These are phyloP conservation scores for Haplosporangium sp. DNA, from an alignment of 371 early-diverging fungal species.

Conservation along the genomic window DNA sequence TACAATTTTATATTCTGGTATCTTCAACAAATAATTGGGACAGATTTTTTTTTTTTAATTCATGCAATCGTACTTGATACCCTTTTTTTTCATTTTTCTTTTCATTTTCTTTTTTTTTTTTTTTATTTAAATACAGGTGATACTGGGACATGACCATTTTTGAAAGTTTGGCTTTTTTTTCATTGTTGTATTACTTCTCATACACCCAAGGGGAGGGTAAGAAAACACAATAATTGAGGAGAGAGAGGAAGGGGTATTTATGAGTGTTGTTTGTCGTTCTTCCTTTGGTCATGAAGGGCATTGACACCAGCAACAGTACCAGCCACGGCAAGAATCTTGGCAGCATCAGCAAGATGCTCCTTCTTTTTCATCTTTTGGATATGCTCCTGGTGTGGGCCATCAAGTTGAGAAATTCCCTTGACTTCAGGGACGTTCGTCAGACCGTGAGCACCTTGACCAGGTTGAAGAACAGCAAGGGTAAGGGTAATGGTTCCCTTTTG, in stretches of 20 bases:
- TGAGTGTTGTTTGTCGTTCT: not conserved
- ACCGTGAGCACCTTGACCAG: constrained; percentile 10
- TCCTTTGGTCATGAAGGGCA: not conserved
- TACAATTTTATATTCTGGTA: no score
- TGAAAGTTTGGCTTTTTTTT: not conserved
- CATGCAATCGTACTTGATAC: no score
- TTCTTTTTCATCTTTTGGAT: constrained; percentile 59
- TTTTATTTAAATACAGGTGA: no score
- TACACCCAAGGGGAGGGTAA: not conserved
- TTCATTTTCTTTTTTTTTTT: no score
- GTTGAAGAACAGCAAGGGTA: constrained; percentile 5
- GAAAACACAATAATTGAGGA: not conserved
- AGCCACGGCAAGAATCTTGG: constrained; percentile 49
- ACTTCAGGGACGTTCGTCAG: constrained; percentile 5
- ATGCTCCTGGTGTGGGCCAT: constrained; percentile 57
- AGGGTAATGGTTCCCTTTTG: constrained; percentile 15
- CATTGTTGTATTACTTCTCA: not conserved
- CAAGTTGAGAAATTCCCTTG: constrained; percentile 39
- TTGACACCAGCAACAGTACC: not conserved
- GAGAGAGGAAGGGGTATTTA: not conserved
- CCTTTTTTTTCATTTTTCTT: no score
- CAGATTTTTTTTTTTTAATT: no score
- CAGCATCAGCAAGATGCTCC: constrained; percentile 57
- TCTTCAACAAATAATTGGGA: no score
- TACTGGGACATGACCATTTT: no score